phyloP scores from a whole-genome alignment of 2,329 filamentous ascomycete genomes.

The Macrophomina pseudophaseolina region DNA sequence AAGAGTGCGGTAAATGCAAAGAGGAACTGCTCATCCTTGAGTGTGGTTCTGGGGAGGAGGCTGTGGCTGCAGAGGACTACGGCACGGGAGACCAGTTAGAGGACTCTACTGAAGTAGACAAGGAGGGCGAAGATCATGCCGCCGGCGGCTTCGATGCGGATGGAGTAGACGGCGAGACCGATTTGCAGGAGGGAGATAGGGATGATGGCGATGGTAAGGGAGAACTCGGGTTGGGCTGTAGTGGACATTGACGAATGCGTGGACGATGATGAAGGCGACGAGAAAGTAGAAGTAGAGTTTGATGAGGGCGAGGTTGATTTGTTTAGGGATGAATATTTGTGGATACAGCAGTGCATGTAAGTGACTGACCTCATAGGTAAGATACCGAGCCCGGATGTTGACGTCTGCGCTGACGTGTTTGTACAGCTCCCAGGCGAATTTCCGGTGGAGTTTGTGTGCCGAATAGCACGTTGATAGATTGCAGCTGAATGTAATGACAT shows the following conservation, averaged over 20 bases:
- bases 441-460: slow-evolving; percentile 28
- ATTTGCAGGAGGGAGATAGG: slow-evolving; percentile 31
- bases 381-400: slow-evolving; percentile 28
- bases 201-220: slow-evolving; percentile 34
- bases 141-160: slow-evolving; percentile 28
- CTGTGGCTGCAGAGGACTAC: slow-evolving; percentile 30
- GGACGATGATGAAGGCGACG: slow-evolving; percentile 32
- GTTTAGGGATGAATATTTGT: not conserved
- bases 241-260: slow-evolving; percentile 33
- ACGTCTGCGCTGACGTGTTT: slow-evolving; percentile 30
- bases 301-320: slow-evolving; percentile 33
- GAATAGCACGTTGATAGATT: slow-evolving; percentile 24
- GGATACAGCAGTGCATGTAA: not conserved
- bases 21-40: slow-evolving; percentile 35
- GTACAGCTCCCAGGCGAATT: slow-evolving; percentile 34
- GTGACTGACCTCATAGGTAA: slow-evolving; percentile 31
- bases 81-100: slow-evolving; percentile 33
- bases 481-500: slow-evolving; percentile 11
- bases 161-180: slow-evolving; percentile 28
- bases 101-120: slow-evolving; percentile 29
- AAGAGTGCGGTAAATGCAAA: slow-evolving; percentile 28
- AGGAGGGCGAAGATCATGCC: slow-evolving; percentile 31
- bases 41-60: slow-evolving; percentile 15
- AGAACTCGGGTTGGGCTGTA: slow-evolving; percentile 32
- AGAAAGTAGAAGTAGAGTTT: slow-evolving; percentile 32